Evolutionary conservation across 2,329 filamentous ascomycete species (phyloP).

Genomic region (Rhexocercosporidium sp.): DNA sequence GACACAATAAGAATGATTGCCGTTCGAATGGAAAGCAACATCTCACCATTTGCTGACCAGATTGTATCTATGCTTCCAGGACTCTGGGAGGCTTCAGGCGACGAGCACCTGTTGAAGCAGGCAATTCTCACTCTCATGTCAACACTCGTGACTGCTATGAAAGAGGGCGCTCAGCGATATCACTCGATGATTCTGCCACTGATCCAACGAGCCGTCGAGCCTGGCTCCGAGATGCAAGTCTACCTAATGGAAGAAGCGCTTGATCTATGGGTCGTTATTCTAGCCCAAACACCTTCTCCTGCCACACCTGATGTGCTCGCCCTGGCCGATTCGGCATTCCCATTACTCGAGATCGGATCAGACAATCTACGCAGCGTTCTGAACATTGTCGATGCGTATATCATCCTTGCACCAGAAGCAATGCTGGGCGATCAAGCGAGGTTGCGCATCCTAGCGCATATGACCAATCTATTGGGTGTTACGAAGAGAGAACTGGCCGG

Average conservation of each 20-base stretch:
- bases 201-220: conserved; percentile 78
- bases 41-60: conserved; percentile 72
- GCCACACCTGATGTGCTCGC: conserved; percentile 65
- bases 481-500: conserved; percentile 63
- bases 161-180: conserved; percentile 75
- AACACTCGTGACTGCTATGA: conserved; percentile 86
- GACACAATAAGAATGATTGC: conserved; percentile 86
- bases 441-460: conserved; percentile 54
- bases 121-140: conserved; percentile 86
- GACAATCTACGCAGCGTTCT: conserved; percentile 67
- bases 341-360: conserved; percentile 69
- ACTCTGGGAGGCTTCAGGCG: conserved; percentile 82
- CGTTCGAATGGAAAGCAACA: conserved; percentile 77
- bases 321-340: conserved; percentile 67
- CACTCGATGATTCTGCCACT: conserved; percentile 82
- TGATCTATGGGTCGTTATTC: conserved; percentile 83
- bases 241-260: conserved; percentile 92
- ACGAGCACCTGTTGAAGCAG: conserved; percentile 90
- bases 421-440: conserved; percentile 63
- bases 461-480: conserved; percentile 55
- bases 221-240: conserved; percentile 73
- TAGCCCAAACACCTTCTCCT: conserved; percentile 68
- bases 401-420: conserved; percentile 71
- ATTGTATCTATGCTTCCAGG: conserved; percentile 81
- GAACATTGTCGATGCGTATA: conserved; percentile 71